phyloP scores from a whole-genome alignment of 164 flowering plant species.

The Warburgia ugandensis region DNA sequence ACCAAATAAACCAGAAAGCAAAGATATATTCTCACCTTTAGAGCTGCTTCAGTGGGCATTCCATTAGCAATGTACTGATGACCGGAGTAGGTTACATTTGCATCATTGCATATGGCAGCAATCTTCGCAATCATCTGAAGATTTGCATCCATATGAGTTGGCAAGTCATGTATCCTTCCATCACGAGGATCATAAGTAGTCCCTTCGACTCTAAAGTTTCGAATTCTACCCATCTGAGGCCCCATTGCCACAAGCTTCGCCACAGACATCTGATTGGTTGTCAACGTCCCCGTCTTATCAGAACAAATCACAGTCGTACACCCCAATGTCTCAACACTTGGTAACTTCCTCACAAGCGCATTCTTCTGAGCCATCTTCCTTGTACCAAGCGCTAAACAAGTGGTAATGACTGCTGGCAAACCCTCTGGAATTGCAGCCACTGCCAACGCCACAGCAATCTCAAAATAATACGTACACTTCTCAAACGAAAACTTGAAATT shows the following conservation, averaged over 20 bases:
- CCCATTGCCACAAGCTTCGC: conserved; percentile 67
- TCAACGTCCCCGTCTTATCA: conserved; percentile 57
- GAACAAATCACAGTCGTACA: conserved; percentile 58
- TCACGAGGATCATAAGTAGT: conserved; percentile 67
- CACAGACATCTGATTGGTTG: conserved; percentile 83
- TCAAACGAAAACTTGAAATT: conserved; percentile 52
- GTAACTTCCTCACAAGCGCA: conserved; percentile 47
- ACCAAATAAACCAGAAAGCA: no score
- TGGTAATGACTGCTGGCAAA: conserved; percentile 50
- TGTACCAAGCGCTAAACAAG: conserved; percentile 52
- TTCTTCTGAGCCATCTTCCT: conserved; percentile 61
- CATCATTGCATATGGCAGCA: conserved; percentile 74
- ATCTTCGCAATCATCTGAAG: conserved; percentile 72
- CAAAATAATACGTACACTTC: conserved; percentile 53
- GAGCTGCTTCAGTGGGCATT: conserved; percentile 87
- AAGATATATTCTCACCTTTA: conserved; percentile 81
- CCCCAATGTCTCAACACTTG: conserved; percentile 59
- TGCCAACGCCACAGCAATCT: conserved; percentile 56
- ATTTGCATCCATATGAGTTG: conserved; percentile 57
- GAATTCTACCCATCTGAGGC: conserved; percentile 8
- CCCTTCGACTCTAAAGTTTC: conserved; percentile 58
- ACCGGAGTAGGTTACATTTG: conserved; percentile 49
- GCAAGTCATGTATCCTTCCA: conserved; percentile 66
- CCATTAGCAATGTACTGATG: conserved; percentile 55
- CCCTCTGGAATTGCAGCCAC: conserved; percentile 64